Base-by-base conservation (phyloP, 305 asterid genomes). In the Fraxinus sp. region DNA sequence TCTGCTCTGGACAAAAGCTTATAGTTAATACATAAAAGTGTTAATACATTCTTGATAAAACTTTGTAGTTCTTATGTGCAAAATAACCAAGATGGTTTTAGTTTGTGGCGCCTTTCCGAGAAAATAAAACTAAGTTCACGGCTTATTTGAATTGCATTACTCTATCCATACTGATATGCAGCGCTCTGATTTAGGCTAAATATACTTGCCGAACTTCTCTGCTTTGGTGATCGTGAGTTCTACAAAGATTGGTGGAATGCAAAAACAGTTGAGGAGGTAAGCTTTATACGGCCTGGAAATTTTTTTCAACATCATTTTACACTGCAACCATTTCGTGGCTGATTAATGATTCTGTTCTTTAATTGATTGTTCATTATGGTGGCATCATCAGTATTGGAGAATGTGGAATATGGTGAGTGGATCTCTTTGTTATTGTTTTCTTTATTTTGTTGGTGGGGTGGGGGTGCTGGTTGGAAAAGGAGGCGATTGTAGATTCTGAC, bases 181-280 rank as follows among this genome's bases (percentile, higher is more conserved):
- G 77, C 87, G 79, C 84, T 88, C 82, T 87, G 87, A 81, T 93
- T 72, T 86, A 97, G 99, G 99, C 89, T 96, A 90, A 97, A 97
- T 89, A 97, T 97, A 87, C 96, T 97, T 79, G 99, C 98, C 4
- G 99, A 97, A 86, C 89, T 97, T 86, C 91, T 95, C 82, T 37
- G 95, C 64, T 97, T 97, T 86, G 99, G 99, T 68, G 99, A 97
- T 83, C 98, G 98, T 81, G 98, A 97, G 88, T 97, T 97, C 88
- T 97, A 97, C 87, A 97, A 95, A 89, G 99, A 95, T 88, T 97
- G 99, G 99, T 97, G 99, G 99, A 97, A 97, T 86, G 99, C 97
- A 81, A 92, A 89, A 88, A 93, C 98, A 24, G 91, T 97, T 75
- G 99, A 95, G 84, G 99, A 97, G 98, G 99, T 95, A 89, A 16